Evolutionary conservation across 2,329 filamentous ascomycete genomes (phyloP).

Genomic region (Paraphoma sp.): DNA sequence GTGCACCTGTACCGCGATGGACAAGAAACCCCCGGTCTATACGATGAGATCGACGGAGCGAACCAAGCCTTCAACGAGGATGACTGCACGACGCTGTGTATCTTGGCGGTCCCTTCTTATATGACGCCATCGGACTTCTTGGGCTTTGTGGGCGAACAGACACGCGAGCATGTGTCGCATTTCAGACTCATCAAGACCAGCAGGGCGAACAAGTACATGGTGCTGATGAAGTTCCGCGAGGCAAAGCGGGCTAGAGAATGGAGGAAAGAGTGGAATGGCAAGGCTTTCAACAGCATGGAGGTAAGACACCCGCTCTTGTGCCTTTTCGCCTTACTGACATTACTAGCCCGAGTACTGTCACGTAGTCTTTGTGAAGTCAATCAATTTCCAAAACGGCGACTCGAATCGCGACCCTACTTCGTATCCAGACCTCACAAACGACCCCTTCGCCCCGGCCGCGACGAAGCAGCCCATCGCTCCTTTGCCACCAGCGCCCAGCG

Average conservation of each 20-base stretch:
- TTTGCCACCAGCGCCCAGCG: constrained; percentile 35
- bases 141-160: constrained; percentile 88
- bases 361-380: constrained; percentile 91
- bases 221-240: constrained; percentile 90
- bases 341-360: constrained; percentile 86
- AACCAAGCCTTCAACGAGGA: constrained; percentile 54
- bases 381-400: constrained; percentile 76
- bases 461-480: constrained; percentile 44
- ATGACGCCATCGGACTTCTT: constrained; percentile 90
- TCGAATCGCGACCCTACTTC: constrained; percentile 53
- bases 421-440: constrained; percentile 68
- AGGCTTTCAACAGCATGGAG: constrained; percentile 90
- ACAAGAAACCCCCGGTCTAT: constrained; percentile 71
- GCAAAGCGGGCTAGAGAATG: constrained; percentile 77
- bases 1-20: constrained; percentile 92
- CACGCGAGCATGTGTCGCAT: constrained; percentile 85
- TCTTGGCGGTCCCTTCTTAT: constrained; percentile 93
- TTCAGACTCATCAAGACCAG: constrained; percentile 94
- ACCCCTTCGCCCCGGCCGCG: constrained; percentile 68
- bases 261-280: constrained; percentile 88
- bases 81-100: constrained; percentile 86
- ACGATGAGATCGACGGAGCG: constrained; percentile 54
- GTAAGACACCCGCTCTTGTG: constrained; percentile 53
- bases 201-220: constrained; percentile 89
- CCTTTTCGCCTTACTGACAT: no score